These are phyloP conservation scores for Xylaria sp. DNA, from an alignment of 2,329 filamentous ascomycete species.

Conservation along the genomic window DNA sequence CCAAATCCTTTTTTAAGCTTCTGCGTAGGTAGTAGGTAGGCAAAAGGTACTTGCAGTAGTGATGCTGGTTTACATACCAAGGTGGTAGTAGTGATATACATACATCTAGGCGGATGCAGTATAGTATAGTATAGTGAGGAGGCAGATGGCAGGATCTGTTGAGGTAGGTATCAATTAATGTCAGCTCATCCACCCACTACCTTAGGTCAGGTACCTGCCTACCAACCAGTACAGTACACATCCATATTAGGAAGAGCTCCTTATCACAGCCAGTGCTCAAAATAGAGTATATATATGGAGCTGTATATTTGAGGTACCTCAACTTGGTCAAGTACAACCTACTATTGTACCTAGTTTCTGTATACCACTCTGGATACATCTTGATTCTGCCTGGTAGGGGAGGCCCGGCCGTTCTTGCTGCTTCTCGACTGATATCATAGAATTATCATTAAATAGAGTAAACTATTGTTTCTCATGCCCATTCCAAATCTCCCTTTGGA, in stretches of 20 bases:
- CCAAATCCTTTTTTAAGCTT: slow-evolving; percentile 9
- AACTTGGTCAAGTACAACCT: slow-evolving; percentile 1
- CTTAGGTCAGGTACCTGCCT: too few species aligned
- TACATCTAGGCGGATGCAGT: neutral
- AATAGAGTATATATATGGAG: neutral
- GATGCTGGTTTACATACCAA: neutral
- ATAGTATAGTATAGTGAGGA: too few species aligned
- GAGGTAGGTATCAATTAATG: neutral
- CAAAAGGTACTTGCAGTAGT: neutral
- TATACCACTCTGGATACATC: neutral
- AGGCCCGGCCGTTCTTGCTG: neutral
- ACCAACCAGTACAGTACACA: too few species aligned
- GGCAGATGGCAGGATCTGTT: too few species aligned
- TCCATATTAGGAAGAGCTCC: neutral
- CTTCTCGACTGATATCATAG: neutral
- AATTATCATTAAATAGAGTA: neutral
- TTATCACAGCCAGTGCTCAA: neutral
- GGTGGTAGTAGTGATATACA: neutral
- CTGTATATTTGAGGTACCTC: neutral
- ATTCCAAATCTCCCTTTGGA: neutral
- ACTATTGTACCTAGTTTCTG: neutral
- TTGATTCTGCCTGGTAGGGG: neutral
- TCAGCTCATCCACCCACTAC: neutral
- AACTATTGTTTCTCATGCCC: neutral
- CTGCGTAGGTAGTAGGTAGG: neutral